Conservation (phyloP, 345 rosid genomes). For the Sisymbrium altissimum region DNA sequence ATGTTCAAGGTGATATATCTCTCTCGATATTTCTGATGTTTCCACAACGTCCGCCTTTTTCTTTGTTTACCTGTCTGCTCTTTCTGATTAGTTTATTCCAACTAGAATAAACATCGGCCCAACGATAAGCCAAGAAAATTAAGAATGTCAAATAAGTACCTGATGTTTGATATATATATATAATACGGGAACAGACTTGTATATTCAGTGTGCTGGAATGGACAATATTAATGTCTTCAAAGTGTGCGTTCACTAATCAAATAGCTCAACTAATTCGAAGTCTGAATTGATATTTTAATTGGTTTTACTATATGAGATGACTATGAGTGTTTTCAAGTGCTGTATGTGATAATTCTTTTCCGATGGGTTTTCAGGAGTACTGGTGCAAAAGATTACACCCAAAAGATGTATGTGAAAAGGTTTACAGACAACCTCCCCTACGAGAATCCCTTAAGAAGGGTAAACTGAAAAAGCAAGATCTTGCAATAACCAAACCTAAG, state of each 20-base stretch:
- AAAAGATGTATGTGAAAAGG: slow-evolving; percentile 91
- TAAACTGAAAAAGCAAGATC: slow-evolving; percentile 84
- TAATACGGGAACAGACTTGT: background rate
- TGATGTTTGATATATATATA: background rate
- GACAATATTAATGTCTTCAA: background rate
- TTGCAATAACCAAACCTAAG: slow-evolving; percentile 73
- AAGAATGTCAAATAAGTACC: background rate
- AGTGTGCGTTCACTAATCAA: background rate
- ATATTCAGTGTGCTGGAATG: background rate
- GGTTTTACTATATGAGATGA: background rate
- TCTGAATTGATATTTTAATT: background rate
- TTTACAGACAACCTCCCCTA: slow-evolving; percentile 86
- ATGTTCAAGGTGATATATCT: slow-evolving; percentile 74
- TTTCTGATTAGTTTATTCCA: background rate
- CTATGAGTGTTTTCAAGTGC: background rate
- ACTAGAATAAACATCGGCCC: background rate
- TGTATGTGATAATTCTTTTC: slow-evolving; percentile 3
- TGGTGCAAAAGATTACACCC: slow-evolving; percentile 99
- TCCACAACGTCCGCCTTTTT: background rate
- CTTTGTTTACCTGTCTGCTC: background rate
- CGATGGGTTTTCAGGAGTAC: slow-evolving; percentile 63
- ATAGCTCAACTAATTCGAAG: background rate
- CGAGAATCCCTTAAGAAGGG: slow-evolving; percentile 82
- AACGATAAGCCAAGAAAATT: background rate
- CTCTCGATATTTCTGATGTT: background rate